Base-by-base conservation (phyloP, 2,329 filamentous ascomycete species). In the Piedraia hortae region DNA sequence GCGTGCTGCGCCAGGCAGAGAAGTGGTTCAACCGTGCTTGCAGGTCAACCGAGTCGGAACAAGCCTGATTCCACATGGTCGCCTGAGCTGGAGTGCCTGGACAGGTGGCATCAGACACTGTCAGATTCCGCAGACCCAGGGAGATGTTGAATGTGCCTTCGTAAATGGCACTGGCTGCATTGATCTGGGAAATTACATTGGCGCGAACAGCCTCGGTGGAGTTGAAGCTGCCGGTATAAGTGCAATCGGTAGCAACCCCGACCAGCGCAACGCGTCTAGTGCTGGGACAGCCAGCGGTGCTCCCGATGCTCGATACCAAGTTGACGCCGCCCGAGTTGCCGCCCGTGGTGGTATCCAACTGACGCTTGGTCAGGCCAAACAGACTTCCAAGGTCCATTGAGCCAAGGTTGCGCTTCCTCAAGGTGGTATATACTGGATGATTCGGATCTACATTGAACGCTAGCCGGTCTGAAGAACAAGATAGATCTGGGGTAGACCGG, bases 71-170 rank as follows among this genome's bases (percentile, higher is more conserved):
- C 78, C 82, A 97, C 1, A 66, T 66, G 1, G 73, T 67, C 4
- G 65, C 58, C 2, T 60, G 39, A 6, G 66, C 56, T 4, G 70
- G 50, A 0, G 63, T 59, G 3, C 62, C 61, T 0, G 82, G 75
- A 38, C 85, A 97, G n/a, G 53, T 51, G 3, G 56, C 46, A 19
- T 74, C 63, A 25, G 63, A 74, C 28, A 91, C 62, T 14, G 77
- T 72, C 23, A 97, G 47, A 38, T 90, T 89, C 33, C 69, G 64
- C 28, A 97, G 62, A 19, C 78, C 85, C 16, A 97, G 62, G 0
- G 80, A 82, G 35, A 97, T 82, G 45, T 91, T 91, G 51, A 97
- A 93, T 5, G 73, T 73, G 34, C 57, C 63, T 44, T 97, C 85
- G 39, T 85, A 97, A 6, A 91, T 50, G 29, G 66, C 62, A 2